Conservation (phyloP, 2,329 filamentous ascomycete genomes). For the Periconia digitata region DNA sequence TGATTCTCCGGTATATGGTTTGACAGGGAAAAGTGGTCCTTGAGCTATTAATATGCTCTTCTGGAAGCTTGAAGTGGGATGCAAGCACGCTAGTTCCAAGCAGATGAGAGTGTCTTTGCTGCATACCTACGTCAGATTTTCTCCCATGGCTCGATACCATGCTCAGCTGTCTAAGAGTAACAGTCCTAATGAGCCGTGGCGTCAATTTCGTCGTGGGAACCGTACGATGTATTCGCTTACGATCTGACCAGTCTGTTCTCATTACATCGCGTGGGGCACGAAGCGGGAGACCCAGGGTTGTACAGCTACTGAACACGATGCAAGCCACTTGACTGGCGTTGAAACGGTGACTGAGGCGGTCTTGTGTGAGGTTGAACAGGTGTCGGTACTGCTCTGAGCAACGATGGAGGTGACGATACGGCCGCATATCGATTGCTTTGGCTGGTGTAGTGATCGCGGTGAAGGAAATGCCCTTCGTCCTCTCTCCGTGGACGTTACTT, state of each 20-base stretch:
- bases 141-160: background rate
- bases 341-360: background rate
- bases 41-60: background rate
- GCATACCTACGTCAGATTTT: background rate
- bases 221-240: background rate
- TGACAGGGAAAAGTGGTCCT: background rate
- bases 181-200: background rate
- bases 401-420: background rate
- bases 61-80: background rate
- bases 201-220: background rate
- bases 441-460: background rate
- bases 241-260: background rate
- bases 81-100: background rate
- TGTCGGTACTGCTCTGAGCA: background rate
- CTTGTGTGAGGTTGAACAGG: background rate
- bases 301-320: background rate
- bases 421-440: background rate
- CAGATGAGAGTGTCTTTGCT: background rate
- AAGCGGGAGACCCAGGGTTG: background rate
- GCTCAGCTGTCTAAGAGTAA: background rate
- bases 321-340: background rate
- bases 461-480: background rate
- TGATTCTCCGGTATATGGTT: background rate
- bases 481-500: too few relatives aligned
- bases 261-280: background rate